These are phyloP conservation scores for Agrocybe pediades DNA, from an alignment of 768 basidiomycete genomes.

Conservation along the genomic window DNA sequence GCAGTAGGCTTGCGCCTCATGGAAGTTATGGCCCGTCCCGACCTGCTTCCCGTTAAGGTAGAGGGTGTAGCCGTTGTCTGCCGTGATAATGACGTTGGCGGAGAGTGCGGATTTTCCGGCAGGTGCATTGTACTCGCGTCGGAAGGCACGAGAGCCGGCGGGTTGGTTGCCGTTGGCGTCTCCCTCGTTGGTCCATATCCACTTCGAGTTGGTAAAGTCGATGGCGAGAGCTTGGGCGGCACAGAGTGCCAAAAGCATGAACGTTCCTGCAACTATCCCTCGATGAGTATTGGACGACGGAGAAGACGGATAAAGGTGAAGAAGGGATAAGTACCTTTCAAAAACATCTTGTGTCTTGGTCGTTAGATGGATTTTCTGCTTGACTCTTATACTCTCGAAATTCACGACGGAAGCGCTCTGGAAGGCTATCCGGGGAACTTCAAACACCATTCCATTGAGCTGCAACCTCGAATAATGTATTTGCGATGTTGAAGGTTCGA, in stretches of 20 bases:
- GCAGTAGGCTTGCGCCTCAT: slow-evolving; percentile 26
- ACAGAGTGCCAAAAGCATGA: background rate
- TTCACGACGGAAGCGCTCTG: no score
- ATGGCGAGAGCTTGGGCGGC: background rate
- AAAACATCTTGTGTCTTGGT: background rate
- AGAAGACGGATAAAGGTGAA: no score
- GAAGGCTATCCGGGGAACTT: no score
- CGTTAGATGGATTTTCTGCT: no score
- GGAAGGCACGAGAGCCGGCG: slow-evolving; percentile 28
- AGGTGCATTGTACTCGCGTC: slow-evolving; percentile 26
- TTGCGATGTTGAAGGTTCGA: no score
- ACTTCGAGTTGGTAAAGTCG: slow-evolving; percentile 18
- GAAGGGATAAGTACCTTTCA: background rate
- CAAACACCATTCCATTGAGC: no score
- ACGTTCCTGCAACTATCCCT: background rate
- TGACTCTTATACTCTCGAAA: no score
- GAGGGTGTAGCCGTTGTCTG: slow-evolving; percentile 31
- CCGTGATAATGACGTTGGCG: slow-evolving; percentile 30
- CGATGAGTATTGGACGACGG: background rate
- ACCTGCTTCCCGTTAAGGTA: slow-evolving; percentile 31
- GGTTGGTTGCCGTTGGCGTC: slow-evolving; percentile 16
- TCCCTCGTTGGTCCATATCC: slow-evolving; percentile 32
- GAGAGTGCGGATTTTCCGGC: slow-evolving; percentile 26
- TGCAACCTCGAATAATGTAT: no score
- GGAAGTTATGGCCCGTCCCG: slow-evolving; percentile 21